Conservation (phyloP, 1,139 yeast species). For the Ogataea hybrid region DNA sequence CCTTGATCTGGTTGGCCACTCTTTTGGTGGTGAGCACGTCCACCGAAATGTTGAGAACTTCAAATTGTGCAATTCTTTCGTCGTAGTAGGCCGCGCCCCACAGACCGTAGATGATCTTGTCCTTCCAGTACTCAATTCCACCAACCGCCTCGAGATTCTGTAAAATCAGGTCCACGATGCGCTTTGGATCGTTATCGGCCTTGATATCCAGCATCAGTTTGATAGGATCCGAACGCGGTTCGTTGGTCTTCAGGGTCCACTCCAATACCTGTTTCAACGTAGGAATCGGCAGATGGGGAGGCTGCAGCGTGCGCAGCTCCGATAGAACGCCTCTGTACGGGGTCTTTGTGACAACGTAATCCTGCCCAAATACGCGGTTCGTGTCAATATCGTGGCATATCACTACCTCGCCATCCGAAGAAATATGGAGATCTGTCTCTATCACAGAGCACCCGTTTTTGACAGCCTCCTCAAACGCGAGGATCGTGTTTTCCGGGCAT, state of each 20-base stretch:
- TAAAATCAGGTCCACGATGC: conserved; percentile 52
- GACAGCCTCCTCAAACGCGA: conserved; percentile 70
- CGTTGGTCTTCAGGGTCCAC: conserved; percentile 51
- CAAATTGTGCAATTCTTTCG: conserved; percentile 40
- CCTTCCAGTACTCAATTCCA: conserved; percentile 56
- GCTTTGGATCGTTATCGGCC: conserved; percentile 57
- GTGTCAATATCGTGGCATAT: conserved; percentile 73
- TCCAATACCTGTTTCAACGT: conserved; percentile 56
- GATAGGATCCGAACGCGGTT: conserved; percentile 24
- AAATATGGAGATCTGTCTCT: conserved; percentile 83
- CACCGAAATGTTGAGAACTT: conserved; percentile 53
- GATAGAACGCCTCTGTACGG: conserved; percentile 44
- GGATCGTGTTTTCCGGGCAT: conserved; percentile 77
- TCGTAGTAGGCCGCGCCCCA: conserved; percentile 73
- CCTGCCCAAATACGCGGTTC: conserved; percentile 57
- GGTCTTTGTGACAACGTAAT: conserved; percentile 41
- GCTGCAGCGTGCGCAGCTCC: conserved; percentile 48
- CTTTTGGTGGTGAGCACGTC: conserved; percentile 37
- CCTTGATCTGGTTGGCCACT: conserved; percentile 33
- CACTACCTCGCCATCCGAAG: conserved; percentile 69
- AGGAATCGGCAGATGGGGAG: conserved; percentile 57
- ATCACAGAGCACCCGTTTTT: conserved; percentile 68
- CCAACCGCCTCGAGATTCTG: conserved; percentile 40
- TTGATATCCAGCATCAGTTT: conserved; percentile 83
- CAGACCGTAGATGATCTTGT: conserved; percentile 69